These are phyloP conservation scores for Phytophthora macrochlamydospora DNA, from an alignment of 352 stramenopile species.

Conservation along the genomic window DNA sequence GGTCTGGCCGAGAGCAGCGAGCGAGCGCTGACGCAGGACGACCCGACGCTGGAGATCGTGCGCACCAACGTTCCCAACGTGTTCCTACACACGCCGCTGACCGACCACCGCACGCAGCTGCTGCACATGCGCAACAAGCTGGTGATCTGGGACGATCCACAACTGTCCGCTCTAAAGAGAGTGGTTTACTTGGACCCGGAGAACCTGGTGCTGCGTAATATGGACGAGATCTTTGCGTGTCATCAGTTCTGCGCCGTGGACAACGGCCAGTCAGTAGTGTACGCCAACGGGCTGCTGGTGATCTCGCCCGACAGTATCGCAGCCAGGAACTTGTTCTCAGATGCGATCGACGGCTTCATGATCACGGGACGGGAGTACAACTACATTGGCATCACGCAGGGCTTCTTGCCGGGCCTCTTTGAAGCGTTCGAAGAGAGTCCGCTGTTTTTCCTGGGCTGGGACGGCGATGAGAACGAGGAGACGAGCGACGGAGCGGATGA, in stretches of 20 bases:
- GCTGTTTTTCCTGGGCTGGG: constrained; percentile 66
- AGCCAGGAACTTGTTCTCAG: constrained; percentile 77
- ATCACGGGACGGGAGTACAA: constrained; percentile 84
- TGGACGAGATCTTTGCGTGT: constrained; percentile 87
- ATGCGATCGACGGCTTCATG: constrained; percentile 85
- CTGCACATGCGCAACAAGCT: constrained; percentile 87
- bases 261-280: constrained; percentile 83
- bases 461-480: constrained; percentile 41
- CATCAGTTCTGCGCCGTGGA: constrained; percentile 81
- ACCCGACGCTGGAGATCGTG: constrained; percentile 71
- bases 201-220: constrained; percentile 78
- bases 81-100: constrained; percentile 62
- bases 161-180: constrained; percentile 64
- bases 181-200: constrained; percentile 82
- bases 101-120: constrained; percentile 68
- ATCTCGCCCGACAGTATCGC: constrained; percentile 73
- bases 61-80: constrained; percentile 70
- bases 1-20: constrained; percentile 47
- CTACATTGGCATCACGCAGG: constrained; percentile 83
- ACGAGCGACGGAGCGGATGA: constrained; percentile 35
- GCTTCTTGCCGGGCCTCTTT: constrained; percentile 80
- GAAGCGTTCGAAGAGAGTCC: constrained; percentile 83
- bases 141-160: constrained; percentile 79
- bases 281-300: constrained; percentile 82
- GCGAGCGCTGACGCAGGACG: constrained; percentile 51